Evolutionary conservation across 2,329 filamentous ascomycete species (phyloP).

Genomic region (Aspergillus sp.): DNA sequence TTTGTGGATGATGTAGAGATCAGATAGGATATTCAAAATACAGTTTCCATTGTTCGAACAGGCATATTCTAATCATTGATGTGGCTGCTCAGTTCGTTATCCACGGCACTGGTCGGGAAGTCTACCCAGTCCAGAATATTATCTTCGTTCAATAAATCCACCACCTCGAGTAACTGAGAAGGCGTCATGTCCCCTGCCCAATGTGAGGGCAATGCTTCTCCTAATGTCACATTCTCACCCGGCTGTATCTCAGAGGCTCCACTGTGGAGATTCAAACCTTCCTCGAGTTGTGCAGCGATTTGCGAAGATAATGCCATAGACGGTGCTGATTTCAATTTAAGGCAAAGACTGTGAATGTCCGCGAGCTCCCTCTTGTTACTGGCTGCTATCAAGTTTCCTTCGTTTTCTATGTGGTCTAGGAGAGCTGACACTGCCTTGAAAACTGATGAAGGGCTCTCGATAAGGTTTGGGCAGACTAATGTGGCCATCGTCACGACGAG

Average conservation of each 20-base stretch:
- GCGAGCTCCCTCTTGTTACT: neutral
- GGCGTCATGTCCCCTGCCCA: constrained; percentile 7
- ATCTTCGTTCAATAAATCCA: constrained; percentile 1
- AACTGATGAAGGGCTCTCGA: neutral
- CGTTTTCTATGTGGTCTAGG: neutral
- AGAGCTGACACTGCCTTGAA: neutral
- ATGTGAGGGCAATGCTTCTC: neutral
- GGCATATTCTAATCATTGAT: too few relatives aligned
- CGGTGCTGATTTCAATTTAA: neutral
- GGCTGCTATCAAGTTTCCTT: constrained; percentile 5
- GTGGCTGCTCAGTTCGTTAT: neutral
- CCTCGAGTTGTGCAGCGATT: neutral
- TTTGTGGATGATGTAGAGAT: neutral
- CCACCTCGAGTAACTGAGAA: constrained; percentile 4
- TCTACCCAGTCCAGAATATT: constrained; percentile 1
- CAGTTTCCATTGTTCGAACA: too few relatives aligned
- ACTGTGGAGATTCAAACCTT: too few relatives aligned
- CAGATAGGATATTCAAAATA: too few relatives aligned
- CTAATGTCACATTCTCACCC: neutral
- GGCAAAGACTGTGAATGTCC: neutral
- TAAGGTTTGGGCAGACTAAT: neutral
- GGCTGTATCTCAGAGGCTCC: neutral
- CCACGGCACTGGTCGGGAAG: neutral
- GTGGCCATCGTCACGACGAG: constrained; percentile 7
- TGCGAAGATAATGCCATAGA: neutral